Evolutionary conservation across 768 basidiomycete genomes (phyloP).

Genomic region (Lactarius psammicola): DNA sequence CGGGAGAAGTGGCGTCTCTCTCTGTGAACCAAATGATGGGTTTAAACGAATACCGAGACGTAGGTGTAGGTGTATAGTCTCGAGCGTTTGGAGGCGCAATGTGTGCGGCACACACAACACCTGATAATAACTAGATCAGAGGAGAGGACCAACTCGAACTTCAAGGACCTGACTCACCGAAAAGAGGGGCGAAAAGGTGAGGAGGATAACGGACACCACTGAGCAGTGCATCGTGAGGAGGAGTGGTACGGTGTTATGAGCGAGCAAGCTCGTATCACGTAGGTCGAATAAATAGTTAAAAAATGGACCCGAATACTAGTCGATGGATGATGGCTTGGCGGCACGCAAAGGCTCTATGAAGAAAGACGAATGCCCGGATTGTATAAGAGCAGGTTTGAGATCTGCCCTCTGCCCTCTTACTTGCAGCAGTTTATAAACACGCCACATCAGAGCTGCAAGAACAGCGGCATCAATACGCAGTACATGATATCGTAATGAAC

Average conservation of each 20-base stretch:
- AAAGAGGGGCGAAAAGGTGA: neutral
- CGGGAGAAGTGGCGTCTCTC: too few species aligned
- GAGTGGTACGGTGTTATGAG: neutral
- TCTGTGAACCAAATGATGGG: neutral
- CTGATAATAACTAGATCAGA: neutral
- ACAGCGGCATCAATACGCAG: neutral
- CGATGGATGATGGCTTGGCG: neutral
- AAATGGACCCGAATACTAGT: neutral
- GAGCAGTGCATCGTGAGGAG: neutral
- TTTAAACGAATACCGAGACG: neutral
- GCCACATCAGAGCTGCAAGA: neutral
- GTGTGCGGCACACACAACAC: constrained; percentile 3
- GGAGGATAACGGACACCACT: neutral
- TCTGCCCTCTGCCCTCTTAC: neutral
- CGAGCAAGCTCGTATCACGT: neutral
- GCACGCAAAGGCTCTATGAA: neutral
- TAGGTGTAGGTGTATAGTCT: neutral
- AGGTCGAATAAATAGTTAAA: neutral
- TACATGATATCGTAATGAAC: too few species aligned
- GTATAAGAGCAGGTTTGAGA: neutral
- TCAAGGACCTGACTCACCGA: neutral
- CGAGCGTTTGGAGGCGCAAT: neutral
- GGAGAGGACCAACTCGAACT: neutral
- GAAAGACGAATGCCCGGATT: neutral
- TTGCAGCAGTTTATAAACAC: neutral